Percentiles rank a stretch among this genome's conserved stretches.
Evolutionary conservation across 1,139 yeast genomes (phyloP).

Genomic region (Suhomyces bolitotheri): DNA sequence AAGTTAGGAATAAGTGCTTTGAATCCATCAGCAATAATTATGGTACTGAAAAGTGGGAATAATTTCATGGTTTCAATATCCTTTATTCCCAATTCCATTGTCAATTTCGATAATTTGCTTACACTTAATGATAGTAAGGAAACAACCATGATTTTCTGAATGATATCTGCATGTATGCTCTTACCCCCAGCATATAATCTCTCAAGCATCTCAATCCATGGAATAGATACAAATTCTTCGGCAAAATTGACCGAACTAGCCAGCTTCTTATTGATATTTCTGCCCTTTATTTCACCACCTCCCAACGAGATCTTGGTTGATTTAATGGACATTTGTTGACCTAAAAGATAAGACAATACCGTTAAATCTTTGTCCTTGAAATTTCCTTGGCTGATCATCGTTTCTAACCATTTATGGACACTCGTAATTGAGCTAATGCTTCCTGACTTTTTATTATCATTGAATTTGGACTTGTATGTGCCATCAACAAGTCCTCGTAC

Average conservation of each 20-base stretch:
- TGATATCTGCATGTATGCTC: constrained; percentile 47
- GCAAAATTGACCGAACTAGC: constrained; percentile 42
- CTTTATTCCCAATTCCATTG: constrained; percentile 47
- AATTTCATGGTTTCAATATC: constrained; percentile 41
- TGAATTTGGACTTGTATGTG: constrained; percentile 44
- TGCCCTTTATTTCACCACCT: constrained; percentile 11
- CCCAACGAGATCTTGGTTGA: constrained; percentile 10
- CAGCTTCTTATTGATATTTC: constrained; percentile 20
- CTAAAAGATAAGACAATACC: constrained; percentile 45
- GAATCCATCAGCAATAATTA: constrained; percentile 48
- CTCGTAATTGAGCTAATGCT: constrained; percentile 46
- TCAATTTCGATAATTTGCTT: constrained; percentile 40
- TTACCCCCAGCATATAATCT: constrained; percentile 55
- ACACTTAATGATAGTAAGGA: constrained; percentile 53
- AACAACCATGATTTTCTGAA: constrained; percentile 52
- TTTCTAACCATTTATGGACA: constrained; percentile 47
- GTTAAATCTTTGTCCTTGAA: constrained; percentile 47
- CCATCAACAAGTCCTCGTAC: constrained; percentile 62
- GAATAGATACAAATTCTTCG: constrained; percentile 50
- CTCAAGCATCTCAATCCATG: constrained; percentile 63
- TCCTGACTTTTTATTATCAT: constrained; percentile 53
- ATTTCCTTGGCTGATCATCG: constrained; percentile 44
- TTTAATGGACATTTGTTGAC: constrained; percentile 26
- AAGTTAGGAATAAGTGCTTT: constrained; percentile 50
- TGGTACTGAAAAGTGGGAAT: constrained; percentile 55